Evolutionary conservation across 176 grass and related monocot species (phyloP), one percentile per base, ranked within the genome.

Genomic region (Tuctoria greenei): DNA sequence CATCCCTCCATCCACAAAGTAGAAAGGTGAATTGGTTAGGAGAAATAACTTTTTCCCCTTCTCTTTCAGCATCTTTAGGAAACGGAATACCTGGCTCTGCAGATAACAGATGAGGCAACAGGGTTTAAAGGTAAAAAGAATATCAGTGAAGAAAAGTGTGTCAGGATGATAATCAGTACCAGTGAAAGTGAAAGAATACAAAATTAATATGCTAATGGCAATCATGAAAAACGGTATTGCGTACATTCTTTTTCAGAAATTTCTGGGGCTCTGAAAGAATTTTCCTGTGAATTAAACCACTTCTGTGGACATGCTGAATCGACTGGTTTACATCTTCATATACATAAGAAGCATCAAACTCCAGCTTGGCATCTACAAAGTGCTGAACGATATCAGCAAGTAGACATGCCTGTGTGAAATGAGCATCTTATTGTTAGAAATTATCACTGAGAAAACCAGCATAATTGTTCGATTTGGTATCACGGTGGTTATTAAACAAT

Each of bases 1-100:
- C 95, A 99, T 99, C 64, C 95, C 95, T 49, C 91, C 95, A 88
- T 99, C 91, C 28, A 99, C 95, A 70, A 99, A 99, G 79, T 86
- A 95, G 77, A 92, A 99, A 55, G 95, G 95, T 71, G 95, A 99
- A 81, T 99, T 99, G 14, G 95, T 99, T 25, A 99, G 80, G 79
- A 99, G 88, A 79, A 99, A 99, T 58, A 99, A 89, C 31, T 86
- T 99, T 73, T 99, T 99, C 7, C 91, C 95, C 37, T 92, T 99
- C 72, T 92, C 89, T 56, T 83, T 94, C 77, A 99, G 67, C 76
- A 69, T 88, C 83, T 86, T 84, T 75, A 99, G 85, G 76, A 95
- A 91, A 58, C 65, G 62, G 23, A 88, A 86, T 59, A 95, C 81
- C 58, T 93, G 79, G 27, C 78, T 82, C 91, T 99, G 85, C 34